A percentile compares a stretch with the other conserved stretches of the same genome.
Conservation (phyloP, 108 stramenopile species). For the Nannochloropsis granulata region DNA sequence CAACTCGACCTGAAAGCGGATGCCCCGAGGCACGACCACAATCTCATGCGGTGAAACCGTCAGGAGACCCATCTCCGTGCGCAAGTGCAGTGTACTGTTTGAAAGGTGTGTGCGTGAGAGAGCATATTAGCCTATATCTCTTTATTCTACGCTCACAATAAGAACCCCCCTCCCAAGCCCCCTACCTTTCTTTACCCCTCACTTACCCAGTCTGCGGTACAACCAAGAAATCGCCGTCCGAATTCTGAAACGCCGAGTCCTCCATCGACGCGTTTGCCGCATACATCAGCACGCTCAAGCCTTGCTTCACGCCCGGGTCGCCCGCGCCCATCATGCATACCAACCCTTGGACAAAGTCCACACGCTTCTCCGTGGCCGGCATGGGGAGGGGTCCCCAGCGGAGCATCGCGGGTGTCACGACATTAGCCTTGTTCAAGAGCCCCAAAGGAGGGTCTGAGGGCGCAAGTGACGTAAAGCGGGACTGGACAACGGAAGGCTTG, state of each 20-base stretch:
- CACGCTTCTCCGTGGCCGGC: neutral
- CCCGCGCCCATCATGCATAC: conserved; percentile 47
- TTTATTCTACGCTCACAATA: too few relatives aligned
- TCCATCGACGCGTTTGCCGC: conserved; percentile 50
- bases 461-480: neutral
- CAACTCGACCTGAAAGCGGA: conserved; percentile 57
- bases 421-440: neutral
- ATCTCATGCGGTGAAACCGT: conserved; percentile 53
- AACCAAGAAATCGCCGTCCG: conserved; percentile 81
- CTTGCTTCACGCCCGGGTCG: conserved; percentile 48
- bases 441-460: neutral
- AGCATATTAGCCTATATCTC: neutral
- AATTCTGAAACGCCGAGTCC: conserved; percentile 49
- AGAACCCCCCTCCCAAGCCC: neutral
- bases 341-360: conserved; percentile 53
- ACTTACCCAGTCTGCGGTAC: conserved; percentile 55
- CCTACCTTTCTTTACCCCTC: neutral
- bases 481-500: conserved; percentile 47
- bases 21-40: conserved; percentile 67
- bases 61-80: conserved; percentile 63
- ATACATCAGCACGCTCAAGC: conserved; percentile 64
- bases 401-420: conserved; percentile 12
- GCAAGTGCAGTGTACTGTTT: conserved; percentile 39
- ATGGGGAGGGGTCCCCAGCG: conserved; percentile 59
- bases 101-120: neutral